Evolutionary conservation across 2,329 filamentous ascomycete genomes (phyloP), one percentile per base, ranked within the genome.

Genomic region (Peltaster fructicola): DNA sequence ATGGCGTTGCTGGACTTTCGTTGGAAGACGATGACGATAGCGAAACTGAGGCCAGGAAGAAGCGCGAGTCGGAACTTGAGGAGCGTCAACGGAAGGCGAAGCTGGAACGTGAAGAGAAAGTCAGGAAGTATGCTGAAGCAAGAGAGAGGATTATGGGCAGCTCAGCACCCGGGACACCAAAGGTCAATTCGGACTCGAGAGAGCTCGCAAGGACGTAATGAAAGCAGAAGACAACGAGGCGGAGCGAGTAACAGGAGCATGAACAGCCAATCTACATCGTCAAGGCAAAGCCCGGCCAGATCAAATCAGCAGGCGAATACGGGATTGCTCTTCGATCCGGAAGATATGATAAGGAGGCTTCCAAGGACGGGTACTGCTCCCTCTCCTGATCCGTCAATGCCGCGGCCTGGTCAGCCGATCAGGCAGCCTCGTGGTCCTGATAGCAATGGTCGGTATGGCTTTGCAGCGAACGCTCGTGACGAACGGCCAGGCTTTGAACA

Each of bases 111-210:
- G 82, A 90, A 44, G 82, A 91, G 54, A 92, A 88, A 56, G 78
- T 91, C 56, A 72, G 72, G 29, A 76, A 77, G 32, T 93, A 93
- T 47, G 78, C 90, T 32, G 82, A 92, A 54, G 79, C 73, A 5
- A 66, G 85, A 15, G 80, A 85, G 40, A 76, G 82, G 47, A 73
- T 93, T 27, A 85, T 93, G 50, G 82, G 82, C 11, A 69, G 67
- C 12, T 48, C 49, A 15, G 39, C 41, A 8, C 33, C 51, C 10
- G 33, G 32, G 2, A 30, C 33, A 10, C 30, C 40, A 6, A 31
- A 36, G 4, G 29, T 21, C 7, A 22, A 30, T 11, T 27, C 37
- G 43, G 27, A 43, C 38, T 30, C 51, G 14, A 17, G 39, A 45
- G 27, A 44, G 41, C 32, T 41, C 44, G 9, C 37, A 44, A 23